Evolutionary conservation across 495 filamentous ascomycete species (phyloP), one percentile per base, ranked within the genome.

Genomic region (Penicillium macrosclerotiorum): DNA sequence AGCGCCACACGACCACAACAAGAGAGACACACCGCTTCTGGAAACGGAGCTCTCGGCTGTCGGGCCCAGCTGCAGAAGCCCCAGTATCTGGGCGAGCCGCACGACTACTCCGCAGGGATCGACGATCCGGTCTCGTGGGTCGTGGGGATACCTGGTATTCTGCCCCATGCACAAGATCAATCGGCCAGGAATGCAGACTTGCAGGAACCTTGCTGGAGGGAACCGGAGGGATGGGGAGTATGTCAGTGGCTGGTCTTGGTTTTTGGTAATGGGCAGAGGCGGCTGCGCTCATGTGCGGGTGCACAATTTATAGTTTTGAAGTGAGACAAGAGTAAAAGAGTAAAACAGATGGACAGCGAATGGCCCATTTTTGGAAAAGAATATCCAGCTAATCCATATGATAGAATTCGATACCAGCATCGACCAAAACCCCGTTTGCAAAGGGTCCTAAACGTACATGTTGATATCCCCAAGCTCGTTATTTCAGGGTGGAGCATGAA

Each of bases 371-470:
- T 6, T 29, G 25, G 25, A 29, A 29, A 29, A 6, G 6, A 25
- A 23, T 32, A 42, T n/a, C 32, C 32, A 42, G 32, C 39, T 49
- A 43, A 31, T 31, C 26, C 11, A 51, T n/a, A n/a, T n/a, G n/a
- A n/a, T 39, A 51, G 17, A 36, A 27, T 45, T 40, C 34, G 38
- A 39, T 39, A 45, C 40, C 13, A n/a, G 41, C 23, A 27, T 18
- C 23, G 8, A 13, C 9, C 18, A n/a, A n/a, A n/a, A n/a, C n/a
- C n/a, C n/a, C 12, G 14, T 19, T n/a, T 32, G n/a, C 30, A 27
- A 40, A 49, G 38, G 39, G 32, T 25, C 25, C 14, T 37, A 14
- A 32, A 5, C 43, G 43, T 37, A 31, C 43, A 37, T 37, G n/a
- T n/a, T n/a, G 3, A 18, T 24, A 37, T 31, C 18, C 34, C 22